Evolutionary conservation across 495 filamentous ascomycete genomes (phyloP), one percentile per base, ranked within the genome.

Genomic region (Penicillium cosmopolitanum): DNA sequence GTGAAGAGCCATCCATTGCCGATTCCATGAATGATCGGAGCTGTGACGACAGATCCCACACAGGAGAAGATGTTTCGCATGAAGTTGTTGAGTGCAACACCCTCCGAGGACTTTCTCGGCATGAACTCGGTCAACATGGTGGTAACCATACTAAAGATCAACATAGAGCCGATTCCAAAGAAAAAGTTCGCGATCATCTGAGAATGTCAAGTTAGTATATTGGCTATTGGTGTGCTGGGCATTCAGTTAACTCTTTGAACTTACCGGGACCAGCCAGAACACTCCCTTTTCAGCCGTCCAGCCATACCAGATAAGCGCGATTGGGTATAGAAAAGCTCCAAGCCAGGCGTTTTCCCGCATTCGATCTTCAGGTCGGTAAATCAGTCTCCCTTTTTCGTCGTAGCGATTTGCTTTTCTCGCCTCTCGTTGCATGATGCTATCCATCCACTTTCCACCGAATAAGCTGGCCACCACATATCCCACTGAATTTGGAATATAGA

Each of bases 111-210:
- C 47, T 82, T 81, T 23, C 83, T 79, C 0, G 94, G 92, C 84
- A 97, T 89, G 74, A 98, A 96, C 69, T 98, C 94, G 0, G 90
- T 93, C 57, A 93, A 74, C 89, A 95, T 92, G 2, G 90, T 93
- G 7, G 89, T 93, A 0, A 83, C 80, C 56, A 86, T 83, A 28
- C 83, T 80, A 72, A 98, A 96, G 21, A 96, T 89, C 15, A 98
- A 78, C 94, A 98, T 97, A 48, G 82, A 87, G 5, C 92, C 92
- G 43, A 92, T 68, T 15, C 94, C 94, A 68, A 97, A 97, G 71
- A 90, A 90, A 73, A 96, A 93, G 57, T 92, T 95, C 5, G 90
- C 89, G 33, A 95, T 84, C 76, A 89, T 81, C 75, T 84, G 12
- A 35, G 12, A 15, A 67, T 12, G 65, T 33, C 31, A 28, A 19